Base-by-base conservation (phyloP, 2,329 filamentous ascomycete genomes). In the Colletotrichum spaethianum region DNA sequence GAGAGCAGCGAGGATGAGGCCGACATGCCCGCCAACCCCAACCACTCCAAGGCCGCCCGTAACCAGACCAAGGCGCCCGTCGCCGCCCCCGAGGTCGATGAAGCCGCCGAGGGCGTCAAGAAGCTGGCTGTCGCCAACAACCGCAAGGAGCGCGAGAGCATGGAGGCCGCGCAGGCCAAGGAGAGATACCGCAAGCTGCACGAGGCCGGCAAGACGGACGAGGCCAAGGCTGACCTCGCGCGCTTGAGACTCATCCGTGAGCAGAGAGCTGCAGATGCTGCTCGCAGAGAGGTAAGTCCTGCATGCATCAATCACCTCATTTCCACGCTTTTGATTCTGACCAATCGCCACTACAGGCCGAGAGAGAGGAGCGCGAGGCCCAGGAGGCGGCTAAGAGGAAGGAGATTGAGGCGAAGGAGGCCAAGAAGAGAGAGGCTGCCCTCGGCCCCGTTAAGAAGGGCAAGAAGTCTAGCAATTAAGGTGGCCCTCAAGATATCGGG, bases 171-270 rank as follows among this genome's bases (percentile, higher is more conserved):
- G 74, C 93, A 96, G 80, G 94, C 94, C 38, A 95, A 95, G 82
- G 95, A 98, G 86, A 89, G 92, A 76, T 98, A 98, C 80, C 90
- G 94, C 86, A 97, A 97, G 84, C 83, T 98, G 77, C 96, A 98
- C 79, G 94, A 95, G 69, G 93, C 95, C 79, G 96, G 96, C 78
- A 98, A 98, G 91, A 98, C 96, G 55, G 96, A 99, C 73, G 94
- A 98, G 87, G 95, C 96, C 59, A 93, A 94, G 81, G 92, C 94
- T 6, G 96, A 99, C 83, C 80, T 98, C 76, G 96, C 94, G 71
- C 90, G 96, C 67, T 84, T 99, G 78, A 91, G 87, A 81, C 80
- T 96, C 72, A 94, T 99, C 76, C 91, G 92, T 59, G 94, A 98
- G 87, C 93, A 94, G 85, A 90, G 96, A 74, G 95, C 94, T 78